Conservation (phyloP, 1,139 yeast genomes). For the Waltiozyma sp. region DNA sequence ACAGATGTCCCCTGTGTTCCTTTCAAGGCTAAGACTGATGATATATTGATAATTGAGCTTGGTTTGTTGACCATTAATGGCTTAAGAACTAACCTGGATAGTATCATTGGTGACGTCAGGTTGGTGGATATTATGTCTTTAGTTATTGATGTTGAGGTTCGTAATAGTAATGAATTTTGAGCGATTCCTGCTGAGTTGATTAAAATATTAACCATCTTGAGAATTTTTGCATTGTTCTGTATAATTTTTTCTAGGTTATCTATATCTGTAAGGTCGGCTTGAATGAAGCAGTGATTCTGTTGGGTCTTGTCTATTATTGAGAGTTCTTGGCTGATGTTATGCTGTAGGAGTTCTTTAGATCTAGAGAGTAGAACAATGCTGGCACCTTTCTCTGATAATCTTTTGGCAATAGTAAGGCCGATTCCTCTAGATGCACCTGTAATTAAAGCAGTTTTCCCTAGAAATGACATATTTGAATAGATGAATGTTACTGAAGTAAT, state of each 20-base stretch:
- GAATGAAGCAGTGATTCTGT: slow-evolving; percentile 39
- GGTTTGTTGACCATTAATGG: slow-evolving; percentile 36
- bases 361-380: slow-evolving; percentile 54
- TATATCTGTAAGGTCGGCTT: slow-evolving; percentile 37
- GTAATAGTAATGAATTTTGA: slow-evolving; percentile 43
- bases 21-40: slow-evolving; percentile 54
- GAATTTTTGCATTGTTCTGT: slow-evolving; percentile 2
- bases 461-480: slow-evolving; percentile 4
- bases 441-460: slow-evolving; percentile 38
- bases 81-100: slow-evolving; percentile 37
- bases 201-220: slow-evolving; percentile 31
- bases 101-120: slow-evolving; percentile 51
- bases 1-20: slow-evolving; percentile 55
- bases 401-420: slow-evolving; percentile 55
- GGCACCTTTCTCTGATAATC: slow-evolving; percentile 51
- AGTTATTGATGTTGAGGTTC: slow-evolving; percentile 34
- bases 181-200: slow-evolving; percentile 81
- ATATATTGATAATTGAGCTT: slow-evolving; percentile 48
- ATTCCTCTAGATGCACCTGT: slow-evolving; percentile 88
- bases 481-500: too few relatives aligned
- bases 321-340: slow-evolving; percentile 24
- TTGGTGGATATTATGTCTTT: slow-evolving; percentile 45
- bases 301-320: slow-evolving; percentile 19
- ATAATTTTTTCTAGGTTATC: slow-evolving; percentile 16
- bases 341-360: slow-evolving; percentile 27